phyloP scores from a whole-genome alignment of 306 rosid species.

The Fagus sylvatica region DNA sequence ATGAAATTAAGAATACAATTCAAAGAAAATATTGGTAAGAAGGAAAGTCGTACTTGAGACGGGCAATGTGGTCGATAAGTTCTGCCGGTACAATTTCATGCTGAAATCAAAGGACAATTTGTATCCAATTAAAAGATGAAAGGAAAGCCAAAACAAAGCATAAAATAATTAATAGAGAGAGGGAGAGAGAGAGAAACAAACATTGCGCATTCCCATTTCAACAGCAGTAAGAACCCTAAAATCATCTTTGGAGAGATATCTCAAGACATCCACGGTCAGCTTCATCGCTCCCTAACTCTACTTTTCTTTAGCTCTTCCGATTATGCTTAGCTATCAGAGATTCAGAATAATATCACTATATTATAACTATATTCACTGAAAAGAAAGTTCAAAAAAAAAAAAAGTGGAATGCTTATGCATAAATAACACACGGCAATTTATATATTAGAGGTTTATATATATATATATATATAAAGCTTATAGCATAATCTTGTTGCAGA shows the following conservation, averaged over 20 bases:
- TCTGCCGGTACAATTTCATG: slow-evolving; percentile 83
- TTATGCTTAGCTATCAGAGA: too few relatives aligned
- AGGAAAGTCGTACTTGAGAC: slow-evolving; percentile 50
- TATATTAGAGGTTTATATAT: too few relatives aligned
- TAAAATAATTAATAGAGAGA: not conserved
- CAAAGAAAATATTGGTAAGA: not conserved
- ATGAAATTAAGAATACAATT: not conserved
- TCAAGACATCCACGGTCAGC: slow-evolving; percentile 73
- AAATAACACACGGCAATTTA: not conserved
- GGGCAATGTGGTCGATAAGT: slow-evolving; percentile 73
- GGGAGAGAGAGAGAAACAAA: not conserved
- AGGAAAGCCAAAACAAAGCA: not conserved
- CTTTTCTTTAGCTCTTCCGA: too few relatives aligned
- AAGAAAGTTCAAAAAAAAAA: too few relatives aligned
- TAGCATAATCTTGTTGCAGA: too few relatives aligned
- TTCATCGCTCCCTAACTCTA: slow-evolving; percentile 43
- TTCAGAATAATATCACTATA: too few relatives aligned
- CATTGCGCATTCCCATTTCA: slow-evolving; percentile 92
- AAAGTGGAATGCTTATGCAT: too few relatives aligned
- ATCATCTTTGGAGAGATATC: slow-evolving; percentile 86
- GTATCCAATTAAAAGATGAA: not conserved
- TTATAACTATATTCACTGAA: too few relatives aligned
- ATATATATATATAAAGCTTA: too few relatives aligned
- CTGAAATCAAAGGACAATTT: slow-evolving; percentile 32
- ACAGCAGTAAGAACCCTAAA: slow-evolving; percentile 93